These are phyloP conservation scores for Microbotryum scabiosae DNA, from an alignment of 1,284 basidiomycete genomes.

Conservation along the genomic window DNA sequence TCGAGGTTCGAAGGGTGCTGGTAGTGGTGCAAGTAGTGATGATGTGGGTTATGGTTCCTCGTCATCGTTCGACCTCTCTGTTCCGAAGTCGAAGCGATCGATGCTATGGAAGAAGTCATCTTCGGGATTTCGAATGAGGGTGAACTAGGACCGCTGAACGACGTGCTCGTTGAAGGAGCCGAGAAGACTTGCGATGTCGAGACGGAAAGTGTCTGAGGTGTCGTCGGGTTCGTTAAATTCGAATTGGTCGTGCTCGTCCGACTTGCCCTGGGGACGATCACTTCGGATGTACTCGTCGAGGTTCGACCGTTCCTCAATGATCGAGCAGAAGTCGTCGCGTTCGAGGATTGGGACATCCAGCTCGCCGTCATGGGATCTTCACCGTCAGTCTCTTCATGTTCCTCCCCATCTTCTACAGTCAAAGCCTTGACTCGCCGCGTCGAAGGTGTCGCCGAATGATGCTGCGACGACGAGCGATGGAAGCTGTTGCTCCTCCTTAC, in stretches of 20 bases:
- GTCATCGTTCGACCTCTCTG: slow-evolving; percentile 21
- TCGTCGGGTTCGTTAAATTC: no score
- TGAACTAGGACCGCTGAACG: no score
- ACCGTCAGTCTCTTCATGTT: slow-evolving; percentile 44
- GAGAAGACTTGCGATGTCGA: no score
- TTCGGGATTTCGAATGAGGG: no score
- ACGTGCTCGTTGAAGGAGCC: no score
- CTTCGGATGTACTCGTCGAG: no score
- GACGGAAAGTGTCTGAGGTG: no score
- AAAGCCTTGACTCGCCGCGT: slow-evolving; percentile 13
- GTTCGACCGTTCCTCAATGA: not conserved
- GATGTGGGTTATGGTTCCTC: not conserved
- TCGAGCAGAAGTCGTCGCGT: not conserved
- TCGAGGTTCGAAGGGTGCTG: not conserved
- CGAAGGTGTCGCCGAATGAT: slow-evolving; percentile 37
- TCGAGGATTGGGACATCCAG: slow-evolving; percentile 54
- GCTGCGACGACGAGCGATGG: not conserved
- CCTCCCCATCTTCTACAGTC: no score
- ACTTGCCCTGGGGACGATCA: no score
- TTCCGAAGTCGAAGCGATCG: not conserved
- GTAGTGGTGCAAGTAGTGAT: no score
- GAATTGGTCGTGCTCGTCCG: no score
- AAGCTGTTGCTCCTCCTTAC: not conserved
- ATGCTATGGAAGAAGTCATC: no score
- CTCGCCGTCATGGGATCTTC: slow-evolving; percentile 57